Conservation (phyloP, 2,329 filamentous ascomycete genomes). For the Ascochyta koolunga region DNA sequence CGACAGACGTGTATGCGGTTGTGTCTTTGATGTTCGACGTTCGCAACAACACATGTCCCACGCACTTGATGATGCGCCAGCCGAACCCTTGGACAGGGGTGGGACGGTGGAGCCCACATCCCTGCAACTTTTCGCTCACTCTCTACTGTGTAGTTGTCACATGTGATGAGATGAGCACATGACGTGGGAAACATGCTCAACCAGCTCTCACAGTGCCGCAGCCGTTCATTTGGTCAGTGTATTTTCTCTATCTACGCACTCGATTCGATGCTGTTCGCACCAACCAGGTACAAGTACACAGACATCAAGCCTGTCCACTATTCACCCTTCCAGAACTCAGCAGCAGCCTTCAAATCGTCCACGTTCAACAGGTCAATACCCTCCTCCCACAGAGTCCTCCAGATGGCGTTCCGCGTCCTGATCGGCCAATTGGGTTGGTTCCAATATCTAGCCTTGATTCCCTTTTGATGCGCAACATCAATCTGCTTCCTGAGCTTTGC, state of each 20-base stretch:
- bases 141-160: too few species aligned
- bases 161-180: too few species aligned
- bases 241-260: too few species aligned
- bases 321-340: constrained; percentile 49
- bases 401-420: constrained; percentile 56
- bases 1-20: neutral
- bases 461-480: constrained; percentile 58
- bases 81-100: constrained; percentile 14
- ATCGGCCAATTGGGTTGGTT: constrained; percentile 63
- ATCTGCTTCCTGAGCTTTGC: constrained; percentile 61
- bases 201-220: neutral
- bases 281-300: neutral
- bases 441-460: constrained; percentile 68
- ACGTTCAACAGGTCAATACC: constrained; percentile 68
- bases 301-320: neutral
- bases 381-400: constrained; percentile 62
- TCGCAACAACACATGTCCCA: neutral
- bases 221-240: too few species aligned
- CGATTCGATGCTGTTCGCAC: too few species aligned
- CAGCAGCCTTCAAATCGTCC: constrained; percentile 63
- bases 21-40: constrained; percentile 6
- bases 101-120: constrained; percentile 3
- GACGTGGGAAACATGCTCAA: neutral
- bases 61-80: constrained; percentile 7
- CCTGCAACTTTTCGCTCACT: neutral